Evolutionary conservation across 768 basidiomycete genomes (phyloP), one percentile per base, ranked within the genome.

Genomic region (Terana coerulea): DNA sequence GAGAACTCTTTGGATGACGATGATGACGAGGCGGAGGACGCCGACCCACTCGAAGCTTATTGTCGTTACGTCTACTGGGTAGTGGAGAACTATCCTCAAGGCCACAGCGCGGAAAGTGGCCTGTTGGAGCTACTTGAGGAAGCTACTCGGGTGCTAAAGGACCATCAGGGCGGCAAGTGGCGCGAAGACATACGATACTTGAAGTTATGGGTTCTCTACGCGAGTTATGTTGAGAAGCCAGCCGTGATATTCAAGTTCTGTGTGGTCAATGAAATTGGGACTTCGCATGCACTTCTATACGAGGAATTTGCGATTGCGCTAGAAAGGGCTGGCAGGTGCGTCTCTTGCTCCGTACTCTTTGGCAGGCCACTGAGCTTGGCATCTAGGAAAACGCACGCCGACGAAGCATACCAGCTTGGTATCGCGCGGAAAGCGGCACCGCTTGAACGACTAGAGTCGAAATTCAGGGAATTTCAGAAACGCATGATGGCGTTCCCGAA

Each of bases 181-280:
- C 78, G 77, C 60, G 77, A 74, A 49, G 92, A 98, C 62, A 63
- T 91, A 53, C 83, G 89, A 52, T 97, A 98, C 67, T 77, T 98
- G 49, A 92, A 93, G 64, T 73, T 98, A 14, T 99, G 97, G 97
- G 75, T 93, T 45, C 80, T 93, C 41, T 99, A 98, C 66, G 89
- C 95, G 14, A 85, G 84, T 65, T 88, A 91, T 64, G 91, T 98
- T 45, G 95, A 98, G 71, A 83, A 83, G 62, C 87, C 93, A 35
- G 81, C 82, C 14, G 79, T 94, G 66, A 87, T 98, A 58, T 98
- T 88, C 75, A 79, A 83, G 57, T 98, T 94, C 69, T 69, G 98
- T 64, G 75, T 97, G 57, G 86, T 85, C 5, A 94, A 93, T 60
- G 92, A 97, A 59, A 88, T 98, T 58, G 97, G 93, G 4, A 86